Evolutionary conservation across 208 protist genomes (phyloP), one percentile per base, ranked within the genome.

Genomic region (Leishmania guyanensis): DNA sequence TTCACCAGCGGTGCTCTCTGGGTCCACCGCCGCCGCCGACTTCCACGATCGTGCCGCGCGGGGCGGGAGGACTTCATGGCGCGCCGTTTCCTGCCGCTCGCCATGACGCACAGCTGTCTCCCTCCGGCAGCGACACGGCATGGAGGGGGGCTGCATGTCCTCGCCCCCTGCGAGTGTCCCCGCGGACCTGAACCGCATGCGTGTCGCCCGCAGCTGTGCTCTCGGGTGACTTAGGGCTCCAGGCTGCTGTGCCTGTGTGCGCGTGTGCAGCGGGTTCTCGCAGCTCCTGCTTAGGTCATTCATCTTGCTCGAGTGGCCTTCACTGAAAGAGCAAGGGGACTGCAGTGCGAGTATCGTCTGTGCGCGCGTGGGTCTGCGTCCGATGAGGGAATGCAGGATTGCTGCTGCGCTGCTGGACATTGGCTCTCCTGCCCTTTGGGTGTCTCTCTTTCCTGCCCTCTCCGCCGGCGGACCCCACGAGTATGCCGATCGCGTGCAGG

Each of bases 81-180:
- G 2, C 94, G 90, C 77, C 84, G 84, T 26, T 91, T 94, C 29
- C 83, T 96, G 48, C 85, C 90, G 36, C 76, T 89, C n/a, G 88
- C 88, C 2, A 81, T 92, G 50, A 83, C 85, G 65, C 90, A 96
- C 84, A 94, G 92, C 80, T 36, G 53, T 3, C 66, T 46, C 1
- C 39, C 62, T 3, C 60, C 9, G 12, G 66, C 50, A 0, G 9
- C 1, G 14, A 54, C 50, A 54, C 50, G 29, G 3, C 39, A 16
- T 50, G 5, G 33, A 33, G 33, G 33, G 33, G 33, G 33, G 33
- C 33, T 33, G 33, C 0, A 33, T 33, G 33, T 33, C 33, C 33
- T 33, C 33, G 33, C 33, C 33, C 33, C 33, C 33, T 33, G 33
- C 33, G 33, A 33, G 33, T 33, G 33, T 33, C 33, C 33, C 33